Base-by-base conservation (phyloP, 768 basidiomycete species). In the Mycena albidolilacea region DNA sequence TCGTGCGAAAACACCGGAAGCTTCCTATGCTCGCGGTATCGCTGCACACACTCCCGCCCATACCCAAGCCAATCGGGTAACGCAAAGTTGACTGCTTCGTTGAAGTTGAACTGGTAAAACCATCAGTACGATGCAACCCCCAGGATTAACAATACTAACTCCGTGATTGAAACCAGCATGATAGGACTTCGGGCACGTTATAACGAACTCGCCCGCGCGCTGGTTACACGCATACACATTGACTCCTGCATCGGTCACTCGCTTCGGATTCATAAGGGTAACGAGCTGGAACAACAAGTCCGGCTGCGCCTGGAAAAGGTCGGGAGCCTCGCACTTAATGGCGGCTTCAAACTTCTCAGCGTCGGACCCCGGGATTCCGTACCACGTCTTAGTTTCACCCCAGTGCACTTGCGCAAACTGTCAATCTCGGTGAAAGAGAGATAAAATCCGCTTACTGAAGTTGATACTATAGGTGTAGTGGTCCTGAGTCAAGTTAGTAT, bases 311-410 rank as follows among this genome's bases (percentile, higher is more conserved):
- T 98, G 96, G 79, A 99, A 99, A 23, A 99, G 89, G 81, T 99
- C 98, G 15, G 98, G 98, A 30, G 98, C 98, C 82, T 98, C 97
- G 67, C 89, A 88, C 83, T 92, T 93, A 82, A 99, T 98, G 35
- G 97, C 97, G 38, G 93, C 92, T 83, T 99, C 98, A 79, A 99
- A 98, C 81, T 95, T 95, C 76, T 95, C 95, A 37, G 97, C 97
- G 77, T 98, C 95, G 62, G 91, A 90, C n/a, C 95, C 97, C 8
- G 98, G 97, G 54, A 99, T 94, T 62, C 97, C 97, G 82, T 99
- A 99, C 98, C 98, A 99, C 0, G 97, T 99, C 87, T 99, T 99
- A 43, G 97, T 97, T 81, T 98, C 97, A 38, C 98, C 98, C 95
- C 96, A 98, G 81, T 98, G 97, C 94, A 97, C 96, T 97, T 75